phyloP scores from a whole-genome alignment of 2,329 filamentous ascomycete species.

The Trichoderma citrinoviride region DNA sequence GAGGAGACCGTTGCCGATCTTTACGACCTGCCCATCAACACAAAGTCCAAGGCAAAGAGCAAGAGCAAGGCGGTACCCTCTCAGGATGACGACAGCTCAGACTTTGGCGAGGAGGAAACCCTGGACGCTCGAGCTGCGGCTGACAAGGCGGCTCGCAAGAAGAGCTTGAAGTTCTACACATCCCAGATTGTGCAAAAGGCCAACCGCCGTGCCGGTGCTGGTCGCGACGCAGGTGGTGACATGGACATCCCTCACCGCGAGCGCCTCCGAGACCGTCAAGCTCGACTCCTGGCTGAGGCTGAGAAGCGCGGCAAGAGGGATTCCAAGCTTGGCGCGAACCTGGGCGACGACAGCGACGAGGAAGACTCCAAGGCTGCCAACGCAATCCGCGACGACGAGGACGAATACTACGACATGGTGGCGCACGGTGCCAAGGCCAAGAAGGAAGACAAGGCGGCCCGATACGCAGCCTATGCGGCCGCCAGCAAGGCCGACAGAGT shows the following conservation, averaged over 20 bases:
- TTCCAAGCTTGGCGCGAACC: conserved; percentile 60
- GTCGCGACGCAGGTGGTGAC: conserved; percentile 74
- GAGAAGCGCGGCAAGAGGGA: conserved; percentile 73
- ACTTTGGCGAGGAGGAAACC: conserved; percentile 86
- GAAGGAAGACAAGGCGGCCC: conserved; percentile 67
- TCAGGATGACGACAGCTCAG: conserved; percentile 64
- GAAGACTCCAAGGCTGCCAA: conserved; percentile 57
- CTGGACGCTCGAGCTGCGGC: conserved; percentile 76
- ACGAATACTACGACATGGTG: conserved; percentile 90
- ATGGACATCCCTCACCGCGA: conserved; percentile 85
- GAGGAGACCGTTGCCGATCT: conserved; percentile 70
- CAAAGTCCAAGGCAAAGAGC: conserved; percentile 46
- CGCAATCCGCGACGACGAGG: conserved; percentile 56
- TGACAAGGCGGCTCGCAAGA: conserved; percentile 86
- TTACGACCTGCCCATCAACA: conserved; percentile 55
- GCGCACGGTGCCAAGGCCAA: conserved; percentile 67
- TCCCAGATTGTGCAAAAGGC: conserved; percentile 95
- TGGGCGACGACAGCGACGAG: conserved; percentile 67
- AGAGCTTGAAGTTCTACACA: conserved; percentile 94
- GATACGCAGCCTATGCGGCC: conserved; percentile 53
- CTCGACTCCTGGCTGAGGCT: conserved; percentile 82
- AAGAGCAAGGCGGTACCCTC: conserved; percentile 39
- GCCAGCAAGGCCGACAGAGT: conserved; percentile 64
- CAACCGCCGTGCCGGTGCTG: conserved; percentile 74
- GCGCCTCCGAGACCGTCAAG: conserved; percentile 79